These are phyloP conservation scores for Oryza rufipogon DNA, from an alignment of 176 grass and related monocot species.

Conservation along the genomic window DNA sequence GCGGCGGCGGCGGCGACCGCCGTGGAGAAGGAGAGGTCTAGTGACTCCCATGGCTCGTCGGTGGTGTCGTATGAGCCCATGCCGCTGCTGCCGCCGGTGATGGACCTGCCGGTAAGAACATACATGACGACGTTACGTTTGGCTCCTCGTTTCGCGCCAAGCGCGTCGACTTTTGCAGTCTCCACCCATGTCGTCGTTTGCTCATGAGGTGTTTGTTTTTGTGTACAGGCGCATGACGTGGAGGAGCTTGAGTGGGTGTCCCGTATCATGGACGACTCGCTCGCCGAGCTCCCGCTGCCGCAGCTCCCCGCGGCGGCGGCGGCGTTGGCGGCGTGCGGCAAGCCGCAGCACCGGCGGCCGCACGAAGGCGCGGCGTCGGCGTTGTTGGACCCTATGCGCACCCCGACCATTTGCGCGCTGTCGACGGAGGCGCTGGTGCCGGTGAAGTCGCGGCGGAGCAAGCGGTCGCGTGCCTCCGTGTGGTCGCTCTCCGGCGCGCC, in stretches of 20 bases:
- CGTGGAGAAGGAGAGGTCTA: conserved; percentile 47
- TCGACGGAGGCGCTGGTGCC: conserved; percentile 76
- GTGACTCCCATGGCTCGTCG: conserved; percentile 58
- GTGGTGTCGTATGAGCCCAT: conserved; percentile 61
- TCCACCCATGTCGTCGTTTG: neutral
- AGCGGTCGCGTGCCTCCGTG: conserved; percentile 53
- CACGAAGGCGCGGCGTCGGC: neutral
- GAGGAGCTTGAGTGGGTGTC: conserved; percentile 96
- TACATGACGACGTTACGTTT: neutral
- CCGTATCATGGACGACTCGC: conserved; percentile 84
- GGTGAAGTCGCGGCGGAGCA: conserved; percentile 80
- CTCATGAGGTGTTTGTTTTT: conserved; percentile 21
- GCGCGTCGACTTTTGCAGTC: neutral
- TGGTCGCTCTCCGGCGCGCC: conserved; percentile 67
- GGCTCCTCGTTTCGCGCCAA: neutral
- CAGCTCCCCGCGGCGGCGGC: conserved; percentile 8
- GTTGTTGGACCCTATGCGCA: conserved; percentile 13
- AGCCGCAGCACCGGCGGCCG: conserved; percentile 10
- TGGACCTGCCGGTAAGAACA: conserved; percentile 66
- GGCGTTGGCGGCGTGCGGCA: neutral
- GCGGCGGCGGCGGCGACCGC: conserved; percentile 11
- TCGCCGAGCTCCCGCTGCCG: conserved; percentile 54
- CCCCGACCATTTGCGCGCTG: conserved; percentile 60
- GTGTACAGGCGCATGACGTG: conserved; percentile 65
- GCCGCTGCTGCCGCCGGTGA: conserved; percentile 47